Conservation (phyloP, 225 moss, liverwort and hornwort species). For the Pseudisothecium myosuroides region DNA sequence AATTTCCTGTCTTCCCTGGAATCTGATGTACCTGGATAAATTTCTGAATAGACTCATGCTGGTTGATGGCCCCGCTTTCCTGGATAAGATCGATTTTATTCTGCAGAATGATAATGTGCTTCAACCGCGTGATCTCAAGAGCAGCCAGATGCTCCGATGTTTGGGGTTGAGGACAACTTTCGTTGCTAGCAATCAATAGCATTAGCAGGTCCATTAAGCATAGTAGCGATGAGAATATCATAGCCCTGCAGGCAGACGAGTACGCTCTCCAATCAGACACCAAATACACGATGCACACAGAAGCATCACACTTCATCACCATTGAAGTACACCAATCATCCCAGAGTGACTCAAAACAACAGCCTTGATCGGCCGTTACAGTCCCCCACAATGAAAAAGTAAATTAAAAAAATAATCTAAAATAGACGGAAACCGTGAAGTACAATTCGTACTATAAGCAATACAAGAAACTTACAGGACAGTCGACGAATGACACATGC, state of each 20-base stretch:
- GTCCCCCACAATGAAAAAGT: no score
- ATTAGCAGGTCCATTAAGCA: slow-evolving; percentile 98
- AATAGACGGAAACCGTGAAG: neutral
- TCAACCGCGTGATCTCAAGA: slow-evolving; percentile 94
- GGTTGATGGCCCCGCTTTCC: slow-evolving; percentile 97
- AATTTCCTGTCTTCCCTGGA: neutral
- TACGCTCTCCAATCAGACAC: neutral
- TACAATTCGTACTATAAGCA: neutral
- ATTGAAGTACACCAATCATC: neutral
- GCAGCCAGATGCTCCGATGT: slow-evolving; percentile 98
- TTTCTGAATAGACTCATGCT: slow-evolving; percentile 96
- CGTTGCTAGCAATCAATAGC: slow-evolving; percentile 95
- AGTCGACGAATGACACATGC: slow-evolving; percentile 96
- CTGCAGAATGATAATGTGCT: slow-evolving; percentile 94
- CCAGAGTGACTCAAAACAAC: neutral
- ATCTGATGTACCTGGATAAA: slow-evolving; percentile 71
- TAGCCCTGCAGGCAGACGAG: slow-evolving; percentile 57
- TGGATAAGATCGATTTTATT: slow-evolving; percentile 99
- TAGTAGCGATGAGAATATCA: slow-evolving; percentile 99
- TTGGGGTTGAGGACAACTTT: slow-evolving; percentile 98
- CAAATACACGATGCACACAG: neutral
- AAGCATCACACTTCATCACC: neutral
- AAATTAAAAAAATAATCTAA: neutral
- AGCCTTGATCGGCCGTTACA: neutral
- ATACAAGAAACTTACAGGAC: slow-evolving; percentile 57